Conservation (phyloP, 2,329 filamentous ascomycete genomes). For the Pseudogymnoascus sp. region DNA sequence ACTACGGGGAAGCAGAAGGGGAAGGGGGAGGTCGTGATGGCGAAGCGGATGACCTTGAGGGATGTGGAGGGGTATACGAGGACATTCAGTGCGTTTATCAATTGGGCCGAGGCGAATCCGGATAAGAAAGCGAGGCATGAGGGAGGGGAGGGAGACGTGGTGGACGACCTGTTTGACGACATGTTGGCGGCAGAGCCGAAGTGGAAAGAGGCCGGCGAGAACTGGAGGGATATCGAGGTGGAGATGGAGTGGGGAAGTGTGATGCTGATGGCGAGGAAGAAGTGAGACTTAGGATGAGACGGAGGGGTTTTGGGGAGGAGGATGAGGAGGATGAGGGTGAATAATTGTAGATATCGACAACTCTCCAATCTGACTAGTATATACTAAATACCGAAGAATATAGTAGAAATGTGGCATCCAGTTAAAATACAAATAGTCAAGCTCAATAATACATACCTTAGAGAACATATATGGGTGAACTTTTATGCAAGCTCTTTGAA, state of each 20-base stretch:
- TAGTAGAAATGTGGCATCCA: neutral
- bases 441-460: neutral
- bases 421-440: neutral
- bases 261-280: constrained; percentile 47
- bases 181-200: constrained; percentile 45
- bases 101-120: constrained; percentile 50
- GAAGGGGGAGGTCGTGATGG: constrained; percentile 41
- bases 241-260: constrained; percentile 54
- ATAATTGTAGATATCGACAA: neutral
- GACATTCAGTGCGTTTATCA: constrained; percentile 52
- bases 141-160: constrained; percentile 51
- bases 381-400: neutral
- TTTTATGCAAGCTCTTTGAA: neutral
- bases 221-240: constrained; percentile 46
- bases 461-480: neutral
- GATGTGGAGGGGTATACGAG: constrained; percentile 52
- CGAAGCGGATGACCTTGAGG: constrained; percentile 45
- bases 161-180: constrained; percentile 54
- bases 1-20: constrained; percentile 31
- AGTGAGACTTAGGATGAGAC: constrained; percentile 11
- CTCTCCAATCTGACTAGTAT: neutral
- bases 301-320: neutral
- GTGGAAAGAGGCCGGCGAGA: constrained; percentile 39
- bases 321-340: neutral
- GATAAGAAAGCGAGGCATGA: constrained; percentile 39